These are phyloP conservation scores for Pachysandra terminalis DNA, from an alignment of 164 flowering plant genomes.

Conservation along the genomic window DNA sequence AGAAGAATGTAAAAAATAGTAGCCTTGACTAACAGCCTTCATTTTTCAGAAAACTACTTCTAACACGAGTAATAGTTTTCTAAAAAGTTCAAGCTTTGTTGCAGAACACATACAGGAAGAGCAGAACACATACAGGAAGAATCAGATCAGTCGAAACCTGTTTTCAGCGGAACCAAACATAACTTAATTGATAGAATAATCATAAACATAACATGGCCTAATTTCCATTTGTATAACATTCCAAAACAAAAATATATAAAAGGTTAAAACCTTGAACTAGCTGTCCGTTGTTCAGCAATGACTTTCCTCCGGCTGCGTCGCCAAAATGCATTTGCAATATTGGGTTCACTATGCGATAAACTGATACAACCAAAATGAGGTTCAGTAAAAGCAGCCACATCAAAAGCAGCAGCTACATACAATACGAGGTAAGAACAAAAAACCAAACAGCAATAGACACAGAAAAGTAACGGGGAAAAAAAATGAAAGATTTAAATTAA, in stretches of 20 bases:
- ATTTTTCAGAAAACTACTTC: too few relatives aligned
- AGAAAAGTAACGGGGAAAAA: not conserved
- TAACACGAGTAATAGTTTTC: too few relatives aligned
- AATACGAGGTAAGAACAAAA: not conserved
- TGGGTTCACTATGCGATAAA: slow-evolving; percentile 90
- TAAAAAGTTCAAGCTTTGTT: too few relatives aligned
- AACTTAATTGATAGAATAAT: not conserved
- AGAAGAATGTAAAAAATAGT: too few relatives aligned
- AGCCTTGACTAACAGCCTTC: too few relatives aligned
- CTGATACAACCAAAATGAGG: slow-evolving; percentile 37
- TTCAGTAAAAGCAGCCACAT: slow-evolving; percentile 1
- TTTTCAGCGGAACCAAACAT: not conserved
- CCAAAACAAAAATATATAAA: slow-evolving; percentile 3
- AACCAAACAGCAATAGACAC: not conserved
- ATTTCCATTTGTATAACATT: slow-evolving; percentile 1
- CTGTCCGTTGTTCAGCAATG: slow-evolving; percentile 83
- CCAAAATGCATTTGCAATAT: slow-evolving; percentile 78
- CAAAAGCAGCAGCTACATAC: not conserved
- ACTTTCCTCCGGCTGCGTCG: slow-evolving; percentile 79
- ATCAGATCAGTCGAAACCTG: too few relatives aligned
- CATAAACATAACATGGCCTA: not conserved
- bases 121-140: not conserved
- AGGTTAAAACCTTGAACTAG: slow-evolving; percentile 83
- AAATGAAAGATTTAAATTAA: not conserved
- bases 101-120: not conserved